phyloP scores from a whole-genome alignment of 108 stramenopile genomes.

The Cyclotella cryptica region DNA sequence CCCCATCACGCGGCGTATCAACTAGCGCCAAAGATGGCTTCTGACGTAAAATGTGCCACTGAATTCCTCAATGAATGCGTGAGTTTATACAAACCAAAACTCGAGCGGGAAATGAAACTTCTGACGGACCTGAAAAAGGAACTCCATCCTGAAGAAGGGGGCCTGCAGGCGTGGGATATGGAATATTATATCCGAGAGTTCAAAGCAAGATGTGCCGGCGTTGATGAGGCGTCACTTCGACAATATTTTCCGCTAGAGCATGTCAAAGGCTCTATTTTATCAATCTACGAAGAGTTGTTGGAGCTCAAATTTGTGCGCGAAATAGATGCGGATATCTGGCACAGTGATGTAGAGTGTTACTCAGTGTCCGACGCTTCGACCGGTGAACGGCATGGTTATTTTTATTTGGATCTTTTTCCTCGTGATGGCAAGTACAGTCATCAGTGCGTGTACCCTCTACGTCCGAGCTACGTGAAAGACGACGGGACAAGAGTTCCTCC shows the following conservation, averaged over 20 bases:
- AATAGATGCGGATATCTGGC: constrained; percentile 28
- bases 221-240: constrained; percentile 31
- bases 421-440: constrained; percentile 29
- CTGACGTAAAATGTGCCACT: constrained; percentile 1
- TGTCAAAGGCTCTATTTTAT: constrained; percentile 18
- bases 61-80: constrained; percentile 8
- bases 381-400: constrained; percentile 19
- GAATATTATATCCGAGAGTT: constrained; percentile 22
- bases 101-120: constrained; percentile 1
- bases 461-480: constrained; percentile 19
- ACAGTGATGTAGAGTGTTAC: constrained; percentile 34
- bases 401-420: constrained; percentile 30
- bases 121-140: constrained; percentile 8
- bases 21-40: constrained; percentile 20
- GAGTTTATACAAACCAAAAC: constrained; percentile 9
- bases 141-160: constrained; percentile 1
- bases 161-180: constrained; percentile 30
- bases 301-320: constrained; percentile 19
- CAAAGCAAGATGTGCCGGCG: constrained; percentile 16
- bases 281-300: constrained; percentile 26
- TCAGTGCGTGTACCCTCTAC: constrained; percentile 32
- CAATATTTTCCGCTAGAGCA: constrained; percentile 26
- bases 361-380: constrained; percentile 7
- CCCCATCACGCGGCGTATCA: constrained; percentile 11
- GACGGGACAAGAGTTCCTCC: constrained; percentile 5